These are phyloP conservation scores for Soucietia sequanensis DNA, from an alignment of 805 yeast genomes.

Conservation along the genomic window DNA sequence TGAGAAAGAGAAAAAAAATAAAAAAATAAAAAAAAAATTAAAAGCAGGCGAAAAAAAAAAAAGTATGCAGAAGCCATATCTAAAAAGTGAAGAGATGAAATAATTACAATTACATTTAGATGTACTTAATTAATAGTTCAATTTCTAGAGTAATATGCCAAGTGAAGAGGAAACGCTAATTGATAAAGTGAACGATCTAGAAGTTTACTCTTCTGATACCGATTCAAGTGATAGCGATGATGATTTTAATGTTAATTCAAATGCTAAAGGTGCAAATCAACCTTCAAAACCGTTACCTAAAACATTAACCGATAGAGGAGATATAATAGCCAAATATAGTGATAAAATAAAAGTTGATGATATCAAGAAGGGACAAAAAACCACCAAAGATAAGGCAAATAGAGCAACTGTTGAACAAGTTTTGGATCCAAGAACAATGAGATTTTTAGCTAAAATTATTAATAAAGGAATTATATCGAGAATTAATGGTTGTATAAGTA, in stretches of 20 bases:
- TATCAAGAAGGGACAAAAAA: slow-evolving; percentile 55
- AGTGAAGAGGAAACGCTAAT: not conserved
- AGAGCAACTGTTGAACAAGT: slow-evolving; percentile 98
- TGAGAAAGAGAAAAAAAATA: no score
- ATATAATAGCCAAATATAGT: slow-evolving; percentile 60
- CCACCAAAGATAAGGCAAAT: slow-evolving; percentile 79
- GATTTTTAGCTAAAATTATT: slow-evolving; percentile 76
- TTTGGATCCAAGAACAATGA: slow-evolving; percentile 88
- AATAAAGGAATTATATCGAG: slow-evolving; percentile 80
- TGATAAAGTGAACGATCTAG: slow-evolving; percentile 1
- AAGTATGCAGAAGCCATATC: no score
- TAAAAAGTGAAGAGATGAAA: no score
- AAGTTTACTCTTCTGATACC: slow-evolving; percentile 6
- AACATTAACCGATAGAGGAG: slow-evolving; percentile 37
- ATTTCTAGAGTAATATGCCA: slow-evolving; percentile 3
- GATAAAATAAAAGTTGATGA: slow-evolving; percentile 65
- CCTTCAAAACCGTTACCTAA: slow-evolving; percentile 12
- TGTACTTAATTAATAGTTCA: no score
- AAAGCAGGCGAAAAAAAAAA: no score
- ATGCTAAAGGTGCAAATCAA: slow-evolving; percentile 10
- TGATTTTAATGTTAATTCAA: slow-evolving; percentile 21
- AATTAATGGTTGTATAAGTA: slow-evolving; percentile 90
- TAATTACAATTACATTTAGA: no score
- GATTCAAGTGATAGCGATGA: slow-evolving; percentile 15
- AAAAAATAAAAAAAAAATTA: no score